A percentile compares a stretch with the other conserved stretches of the same genome.
These are phyloP conservation scores for Septoria petroselini DNA, from an alignment of 2,329 filamentous ascomycete genomes.

Conservation along the genomic window DNA sequence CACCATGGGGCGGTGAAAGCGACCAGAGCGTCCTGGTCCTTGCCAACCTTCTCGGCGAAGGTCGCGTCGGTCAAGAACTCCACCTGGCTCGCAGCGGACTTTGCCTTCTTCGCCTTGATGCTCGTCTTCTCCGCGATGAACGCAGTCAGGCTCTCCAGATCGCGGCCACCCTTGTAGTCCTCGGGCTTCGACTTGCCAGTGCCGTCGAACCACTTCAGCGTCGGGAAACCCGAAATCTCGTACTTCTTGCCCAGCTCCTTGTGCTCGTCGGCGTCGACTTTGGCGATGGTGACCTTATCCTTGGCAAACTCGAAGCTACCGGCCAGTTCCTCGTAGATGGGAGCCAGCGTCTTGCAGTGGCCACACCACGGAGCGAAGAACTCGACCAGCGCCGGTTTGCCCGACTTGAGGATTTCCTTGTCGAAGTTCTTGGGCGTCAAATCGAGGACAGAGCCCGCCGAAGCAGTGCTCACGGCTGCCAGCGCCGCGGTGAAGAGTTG, in stretches of 20 bases:
- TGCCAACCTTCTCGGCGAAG: conserved; percentile 74
- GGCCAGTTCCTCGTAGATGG: conserved; percentile 89
- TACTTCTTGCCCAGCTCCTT: conserved; percentile 79
- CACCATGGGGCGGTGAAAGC: conserved; percentile 99
- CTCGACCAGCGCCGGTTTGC: conserved; percentile 93
- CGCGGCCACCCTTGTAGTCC: conserved; percentile 83
- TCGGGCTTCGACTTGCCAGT: conserved; percentile 73
- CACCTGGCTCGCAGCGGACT: conserved; percentile 69
- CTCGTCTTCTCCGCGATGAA: conserved; percentile 89
- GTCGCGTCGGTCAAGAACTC: conserved; percentile 74
- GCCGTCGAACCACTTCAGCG: conserved; percentile 95
- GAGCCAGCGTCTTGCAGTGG: conserved; percentile 97
- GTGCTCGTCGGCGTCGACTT: conserved; percentile 92
- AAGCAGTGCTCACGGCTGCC: conserved; percentile 52
- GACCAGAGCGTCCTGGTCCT: conserved; percentile 85
- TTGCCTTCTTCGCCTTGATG: conserved; percentile 72
- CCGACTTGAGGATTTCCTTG: conserved; percentile 78
- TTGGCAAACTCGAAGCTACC: conserved; percentile 68
- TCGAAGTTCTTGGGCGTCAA: conserved; percentile 91
- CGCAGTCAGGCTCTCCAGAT: conserved; percentile 75
- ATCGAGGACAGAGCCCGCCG: conserved; percentile 82
- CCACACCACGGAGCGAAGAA: conserved; percentile 99
- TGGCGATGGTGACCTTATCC: conserved; percentile 80
- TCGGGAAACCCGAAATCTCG: conserved; percentile 91
- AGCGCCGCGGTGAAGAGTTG: conserved; percentile 48